Conservation (phyloP, 345 rosid genomes). For the Arabis hirsuta region DNA sequence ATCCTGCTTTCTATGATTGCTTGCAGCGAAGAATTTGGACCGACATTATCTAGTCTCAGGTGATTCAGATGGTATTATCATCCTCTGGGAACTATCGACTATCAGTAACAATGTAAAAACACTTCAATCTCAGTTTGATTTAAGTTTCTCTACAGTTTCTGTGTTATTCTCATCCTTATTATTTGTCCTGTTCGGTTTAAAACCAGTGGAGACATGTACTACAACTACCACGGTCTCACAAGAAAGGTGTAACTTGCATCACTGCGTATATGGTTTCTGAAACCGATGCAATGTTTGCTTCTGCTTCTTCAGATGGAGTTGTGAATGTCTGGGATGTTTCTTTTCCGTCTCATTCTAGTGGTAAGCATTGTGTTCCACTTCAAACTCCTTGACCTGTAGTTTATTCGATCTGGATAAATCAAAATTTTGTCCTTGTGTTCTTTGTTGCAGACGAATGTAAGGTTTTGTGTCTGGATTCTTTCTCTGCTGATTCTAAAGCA, state of each 20-base stretch:
- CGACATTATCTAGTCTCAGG: slow-evolving; percentile 81
- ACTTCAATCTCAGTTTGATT: not conserved
- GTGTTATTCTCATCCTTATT: slow-evolving; percentile 3
- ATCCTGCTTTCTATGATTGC: slow-evolving; percentile 4
- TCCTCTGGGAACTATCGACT: slow-evolving; percentile 77
- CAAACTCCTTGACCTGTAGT: not conserved
- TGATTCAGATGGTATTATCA: slow-evolving; percentile 73
- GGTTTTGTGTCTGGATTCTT: slow-evolving; percentile 60
- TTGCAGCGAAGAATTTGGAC: slow-evolving; percentile 63
- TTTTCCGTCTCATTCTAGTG: slow-evolving; percentile 53
- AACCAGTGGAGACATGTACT: slow-evolving; percentile 74
- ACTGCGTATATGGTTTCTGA: slow-evolving; percentile 69
- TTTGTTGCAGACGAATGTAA: slow-evolving; percentile 65
- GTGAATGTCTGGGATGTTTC: slow-evolving; percentile 69
- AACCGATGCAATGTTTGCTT: slow-evolving; percentile 66
- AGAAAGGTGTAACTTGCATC: slow-evolving; percentile 88
- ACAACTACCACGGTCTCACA: slow-evolving; percentile 74
- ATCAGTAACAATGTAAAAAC: slow-evolving; percentile 55
- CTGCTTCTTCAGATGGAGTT: slow-evolving; percentile 83
- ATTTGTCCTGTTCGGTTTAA: slow-evolving; percentile 23
- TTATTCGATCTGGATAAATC: too few species aligned
- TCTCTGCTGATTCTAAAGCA: slow-evolving; percentile 73
- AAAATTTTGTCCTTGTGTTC: slow-evolving; percentile 1
- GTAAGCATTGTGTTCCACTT: slow-evolving; percentile 43
- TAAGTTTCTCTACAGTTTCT: not conserved